Evolutionary conservation across 2,329 filamentous ascomycete genomes (phyloP).

Genomic region (Lachnellula suecica): DNA sequence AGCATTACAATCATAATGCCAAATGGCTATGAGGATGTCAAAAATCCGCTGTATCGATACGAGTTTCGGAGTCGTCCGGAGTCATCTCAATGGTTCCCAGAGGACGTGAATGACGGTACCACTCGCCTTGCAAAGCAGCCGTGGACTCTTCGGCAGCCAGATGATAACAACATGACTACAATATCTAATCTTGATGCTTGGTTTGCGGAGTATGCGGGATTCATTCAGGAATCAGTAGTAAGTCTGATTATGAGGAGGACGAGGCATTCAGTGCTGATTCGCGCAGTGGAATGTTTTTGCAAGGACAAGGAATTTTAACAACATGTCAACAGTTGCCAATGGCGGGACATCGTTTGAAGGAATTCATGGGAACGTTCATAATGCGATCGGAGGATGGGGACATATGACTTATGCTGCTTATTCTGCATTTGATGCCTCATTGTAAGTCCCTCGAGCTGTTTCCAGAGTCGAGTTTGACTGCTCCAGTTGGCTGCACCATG

Average conservation of each 20-base stretch:
- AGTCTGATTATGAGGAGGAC: slow-evolving; percentile 34
- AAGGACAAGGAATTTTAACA: slow-evolving; percentile 32
- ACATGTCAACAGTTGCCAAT: slow-evolving; percentile 38
- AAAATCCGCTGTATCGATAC: slow-evolving; percentile 53
- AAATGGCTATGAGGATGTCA: slow-evolving; percentile 25
- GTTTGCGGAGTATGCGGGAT: neutral
- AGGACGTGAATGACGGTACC: slow-evolving; percentile 21
- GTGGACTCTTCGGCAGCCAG: slow-evolving; percentile 2
- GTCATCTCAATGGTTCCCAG: slow-evolving; percentile 35
- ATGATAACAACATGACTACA: neutral
- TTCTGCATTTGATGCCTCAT: slow-evolving; percentile 43
- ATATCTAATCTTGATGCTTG: neutral
- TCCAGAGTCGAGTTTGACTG: neutral
- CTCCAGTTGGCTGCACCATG: slow-evolving; percentile 35
- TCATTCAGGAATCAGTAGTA: slow-evolving; percentile 57
- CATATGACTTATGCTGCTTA: slow-evolving; percentile 40
- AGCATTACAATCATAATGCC: slow-evolving; percentile 30
- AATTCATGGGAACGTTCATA: slow-evolving; percentile 41
- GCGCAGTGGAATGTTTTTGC: slow-evolving; percentile 42
- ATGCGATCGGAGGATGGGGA: slow-evolving; percentile 31
- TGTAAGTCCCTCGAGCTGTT: slow-evolving; percentile 32
- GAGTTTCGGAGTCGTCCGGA: slow-evolving; percentile 38
- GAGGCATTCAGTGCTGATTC: slow-evolving; percentile 50
- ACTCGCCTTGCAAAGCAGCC: slow-evolving; percentile 1
- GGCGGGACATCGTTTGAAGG: slow-evolving; percentile 40